Evolutionary conservation across 345 rosid species (phyloP).

Genomic region (Atalantia buxifolia): DNA sequence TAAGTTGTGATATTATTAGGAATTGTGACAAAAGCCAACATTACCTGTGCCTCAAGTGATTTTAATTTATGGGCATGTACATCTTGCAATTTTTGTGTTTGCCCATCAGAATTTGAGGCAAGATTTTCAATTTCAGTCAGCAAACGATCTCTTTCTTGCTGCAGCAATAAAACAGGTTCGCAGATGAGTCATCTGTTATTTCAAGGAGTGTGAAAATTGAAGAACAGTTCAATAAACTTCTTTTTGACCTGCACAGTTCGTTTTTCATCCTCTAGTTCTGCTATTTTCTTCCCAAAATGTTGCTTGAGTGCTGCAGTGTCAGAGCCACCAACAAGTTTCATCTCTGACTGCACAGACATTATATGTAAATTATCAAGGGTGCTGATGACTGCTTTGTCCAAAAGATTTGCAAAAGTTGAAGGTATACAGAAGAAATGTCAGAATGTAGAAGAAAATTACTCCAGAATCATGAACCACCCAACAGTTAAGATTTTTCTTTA

Average conservation of each 20-base stretch:
- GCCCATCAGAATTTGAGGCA: slow-evolving; percentile 78
- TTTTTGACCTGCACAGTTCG: slow-evolving; percentile 72
- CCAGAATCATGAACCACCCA: not conserved
- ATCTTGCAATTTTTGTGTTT: slow-evolving; percentile 79
- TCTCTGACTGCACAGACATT: slow-evolving; percentile 65
- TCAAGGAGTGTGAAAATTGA: not conserved
- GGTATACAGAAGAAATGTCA: not conserved
- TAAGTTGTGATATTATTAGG: not conserved
- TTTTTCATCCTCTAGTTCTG: slow-evolving; percentile 89
- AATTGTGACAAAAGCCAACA: slow-evolving; percentile 7
- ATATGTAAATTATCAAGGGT: not conserved
- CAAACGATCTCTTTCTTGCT: slow-evolving; percentile 92
- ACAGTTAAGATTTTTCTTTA: not conserved
- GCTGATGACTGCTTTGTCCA: not conserved
- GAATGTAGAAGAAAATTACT: not conserved
- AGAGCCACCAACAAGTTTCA: slow-evolving; percentile 82
- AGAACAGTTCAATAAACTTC: not conserved
- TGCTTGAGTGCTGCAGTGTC: slow-evolving; percentile 76
- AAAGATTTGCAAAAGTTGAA: not conserved
- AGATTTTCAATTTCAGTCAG: slow-evolving; percentile 85
- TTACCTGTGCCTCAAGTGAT: slow-evolving; percentile 82
- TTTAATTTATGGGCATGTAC: slow-evolving; percentile 80
- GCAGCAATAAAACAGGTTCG: slow-evolving; percentile 23
- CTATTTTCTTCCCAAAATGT: slow-evolving; percentile 92
- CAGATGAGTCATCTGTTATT: slow-evolving; percentile 8